Percentiles rank a stretch among this genome's conserved stretches.
Evolutionary conservation across 2,329 filamentous ascomycete species (phyloP).

Genomic region (Cladorrhinum sp.): DNA sequence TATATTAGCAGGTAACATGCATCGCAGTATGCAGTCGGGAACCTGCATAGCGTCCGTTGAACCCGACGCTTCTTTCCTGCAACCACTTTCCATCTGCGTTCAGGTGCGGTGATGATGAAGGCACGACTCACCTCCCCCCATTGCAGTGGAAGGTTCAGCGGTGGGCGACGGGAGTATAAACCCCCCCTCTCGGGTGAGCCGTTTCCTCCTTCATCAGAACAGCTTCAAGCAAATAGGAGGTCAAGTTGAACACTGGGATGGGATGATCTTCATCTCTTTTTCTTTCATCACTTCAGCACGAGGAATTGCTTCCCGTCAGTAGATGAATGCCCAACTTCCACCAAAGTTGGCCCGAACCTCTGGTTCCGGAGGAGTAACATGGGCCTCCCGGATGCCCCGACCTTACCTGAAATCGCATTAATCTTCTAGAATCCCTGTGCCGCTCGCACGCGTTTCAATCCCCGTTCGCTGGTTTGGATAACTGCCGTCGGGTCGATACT

Average conservation of each 20-base stretch:
- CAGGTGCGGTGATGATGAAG: too few relatives aligned
- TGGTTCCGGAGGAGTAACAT: slow-evolving; percentile 10
- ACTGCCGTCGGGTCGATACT: slow-evolving; percentile 16
- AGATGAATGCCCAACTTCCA: background rate
- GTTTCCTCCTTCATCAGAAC: too few relatives aligned
- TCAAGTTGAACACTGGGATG: background rate
- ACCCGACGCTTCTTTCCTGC: background rate
- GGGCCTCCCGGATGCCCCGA: slow-evolving; percentile 10
- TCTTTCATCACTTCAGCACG: background rate
- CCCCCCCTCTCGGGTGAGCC: too few relatives aligned
- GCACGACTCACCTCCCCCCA: too few relatives aligned
- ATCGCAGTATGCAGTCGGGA: background rate
- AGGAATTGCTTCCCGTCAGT: background rate
- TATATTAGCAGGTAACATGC: background rate
- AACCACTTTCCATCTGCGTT: too few relatives aligned
- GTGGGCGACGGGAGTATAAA: too few relatives aligned
- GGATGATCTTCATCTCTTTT: background rate
- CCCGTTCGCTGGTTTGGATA: slow-evolving; percentile 11
- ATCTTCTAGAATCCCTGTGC: slow-evolving; percentile 16
- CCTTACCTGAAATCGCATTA: slow-evolving; percentile 16
- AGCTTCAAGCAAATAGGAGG: too few relatives aligned
- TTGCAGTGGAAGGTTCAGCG: too few relatives aligned
- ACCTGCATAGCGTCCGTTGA: background rate
- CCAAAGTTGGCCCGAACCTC: slow-evolving; percentile 6
- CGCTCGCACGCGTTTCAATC: slow-evolving; percentile 4